Conservation (phyloP, 805 yeast genomes). For the Saccharomycopsis sp. region DNA sequence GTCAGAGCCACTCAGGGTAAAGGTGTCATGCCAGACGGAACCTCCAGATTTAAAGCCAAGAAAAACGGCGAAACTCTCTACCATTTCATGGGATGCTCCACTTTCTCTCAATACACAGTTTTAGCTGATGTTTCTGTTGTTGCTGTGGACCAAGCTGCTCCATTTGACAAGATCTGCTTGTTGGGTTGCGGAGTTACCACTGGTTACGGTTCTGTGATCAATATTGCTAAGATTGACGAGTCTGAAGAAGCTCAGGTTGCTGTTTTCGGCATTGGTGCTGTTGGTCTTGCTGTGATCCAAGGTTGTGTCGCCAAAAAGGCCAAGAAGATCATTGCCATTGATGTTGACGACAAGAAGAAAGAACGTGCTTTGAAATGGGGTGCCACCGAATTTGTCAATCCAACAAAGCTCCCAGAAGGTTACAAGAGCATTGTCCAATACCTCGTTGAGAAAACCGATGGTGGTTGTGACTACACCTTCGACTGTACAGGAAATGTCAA, state of each 20-base stretch:
- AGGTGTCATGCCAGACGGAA: conserved; percentile 99
- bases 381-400: conserved; percentile 92
- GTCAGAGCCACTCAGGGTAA: conserved; percentile 97
- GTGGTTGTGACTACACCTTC: conserved; percentile 93
- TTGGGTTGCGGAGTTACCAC: conserved; percentile 99
- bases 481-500: conserved; percentile 96
- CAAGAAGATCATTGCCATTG: conserved; percentile 74
- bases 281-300: conserved; percentile 92
- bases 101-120: conserved; percentile 95
- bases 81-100: conserved; percentile 98
- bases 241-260: conserved; percentile 80
- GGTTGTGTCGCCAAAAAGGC: conserved; percentile 88
- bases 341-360: conserved; percentile 77
- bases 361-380: conserved; percentile 86
- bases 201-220: conserved; percentile 95
- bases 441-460: conserved; percentile 85
- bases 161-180: conserved; percentile 80
- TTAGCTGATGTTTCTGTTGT: conserved; percentile 97
- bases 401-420: conserved; percentile 60
- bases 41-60: conserved; percentile 73
- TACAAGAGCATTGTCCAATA: conserved; percentile 73
- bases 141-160: conserved; percentile 72
- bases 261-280: conserved; percentile 96
- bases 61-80: conserved; percentile 71
- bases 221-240: conserved; percentile 82